Evolutionary conservation across 108 stramenopile species (phyloP).

Genomic region (Fistulifera solaris): DNA sequence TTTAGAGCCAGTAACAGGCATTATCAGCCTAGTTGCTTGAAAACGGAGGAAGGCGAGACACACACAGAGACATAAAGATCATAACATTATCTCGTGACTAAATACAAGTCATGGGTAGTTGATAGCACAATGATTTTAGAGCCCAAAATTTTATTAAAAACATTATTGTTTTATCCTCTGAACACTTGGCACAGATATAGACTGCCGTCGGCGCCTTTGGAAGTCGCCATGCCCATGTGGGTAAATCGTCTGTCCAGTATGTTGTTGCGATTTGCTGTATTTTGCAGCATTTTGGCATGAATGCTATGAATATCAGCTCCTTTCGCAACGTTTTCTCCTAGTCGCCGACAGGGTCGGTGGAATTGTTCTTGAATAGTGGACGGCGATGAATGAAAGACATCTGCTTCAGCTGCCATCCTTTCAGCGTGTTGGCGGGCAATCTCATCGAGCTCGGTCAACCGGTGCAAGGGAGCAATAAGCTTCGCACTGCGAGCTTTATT

Average conservation of each 20-base stretch:
- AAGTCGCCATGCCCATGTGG: constrained; percentile 32
- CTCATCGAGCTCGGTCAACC: not conserved
- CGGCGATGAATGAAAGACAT: not conserved
- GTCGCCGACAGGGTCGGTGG: not conserved
- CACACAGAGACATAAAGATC: no score
- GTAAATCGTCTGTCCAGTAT: constrained; percentile 27
- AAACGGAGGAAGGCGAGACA: no score
- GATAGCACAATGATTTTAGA: no score
- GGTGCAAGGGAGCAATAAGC: not conserved
- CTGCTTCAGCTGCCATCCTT: not conserved
- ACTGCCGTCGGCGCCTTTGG: constrained; percentile 11
- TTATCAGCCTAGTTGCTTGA: no score
- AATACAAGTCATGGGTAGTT: no score
- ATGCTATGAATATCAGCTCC: constrained; percentile 17
- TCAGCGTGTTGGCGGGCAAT: constrained; percentile 1
- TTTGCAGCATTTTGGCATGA: constrained; percentile 23
- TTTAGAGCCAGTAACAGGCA: no score
- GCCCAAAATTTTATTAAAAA: no score
- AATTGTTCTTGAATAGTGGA: not conserved
- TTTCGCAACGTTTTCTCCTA: constrained; percentile 18
- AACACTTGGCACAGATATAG: constrained; percentile 34
- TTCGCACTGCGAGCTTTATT: not conserved
- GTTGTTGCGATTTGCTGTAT: constrained; percentile 23
- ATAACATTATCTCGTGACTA: no score
- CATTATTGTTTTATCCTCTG: no score